These are phyloP conservation scores for Hibiscus trionum DNA, from an alignment of 345 rosid species.

Conservation along the genomic window DNA sequence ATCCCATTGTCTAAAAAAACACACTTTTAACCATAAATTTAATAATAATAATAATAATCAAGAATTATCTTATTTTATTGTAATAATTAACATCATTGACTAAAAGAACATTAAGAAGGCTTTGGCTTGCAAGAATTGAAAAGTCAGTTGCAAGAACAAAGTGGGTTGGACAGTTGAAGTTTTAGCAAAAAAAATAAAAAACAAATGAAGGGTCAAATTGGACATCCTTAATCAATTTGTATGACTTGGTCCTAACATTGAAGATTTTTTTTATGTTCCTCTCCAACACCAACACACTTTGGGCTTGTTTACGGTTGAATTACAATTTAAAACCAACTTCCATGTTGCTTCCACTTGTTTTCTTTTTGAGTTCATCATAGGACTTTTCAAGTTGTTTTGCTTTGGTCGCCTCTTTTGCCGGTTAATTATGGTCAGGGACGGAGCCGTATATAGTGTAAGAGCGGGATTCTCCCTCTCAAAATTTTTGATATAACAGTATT, in stretches of 20 bases:
- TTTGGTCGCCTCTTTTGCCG: neutral
- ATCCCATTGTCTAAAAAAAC: neutral
- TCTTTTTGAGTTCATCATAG: neutral
- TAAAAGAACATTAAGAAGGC: neutral
- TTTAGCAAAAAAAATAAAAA: neutral
- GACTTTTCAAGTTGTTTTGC: neutral
- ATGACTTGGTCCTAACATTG: neutral
- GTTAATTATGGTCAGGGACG: neutral
- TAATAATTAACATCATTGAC: neutral
- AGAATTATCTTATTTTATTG: neutral
- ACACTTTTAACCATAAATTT: neutral
- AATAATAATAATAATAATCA: neutral
- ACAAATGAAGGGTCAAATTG: neutral
- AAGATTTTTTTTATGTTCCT: neutral
- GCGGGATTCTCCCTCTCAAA: too few species aligned
- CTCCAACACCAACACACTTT: neutral
- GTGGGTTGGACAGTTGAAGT: neutral
- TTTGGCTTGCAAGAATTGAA: neutral
- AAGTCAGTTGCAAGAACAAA: neutral
- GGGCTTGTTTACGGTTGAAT: neutral
- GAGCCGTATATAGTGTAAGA: too few species aligned
- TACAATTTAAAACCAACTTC: neutral
- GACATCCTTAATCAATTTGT: neutral
- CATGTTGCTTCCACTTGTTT: neutral
- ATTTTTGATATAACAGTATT: too few species aligned